A percentile compares a stretch with the other conserved stretches of the same genome.
Evolutionary conservation across 352 stramenopile genomes (phyloP).

Genomic region (Globisporangium solare): DNA sequence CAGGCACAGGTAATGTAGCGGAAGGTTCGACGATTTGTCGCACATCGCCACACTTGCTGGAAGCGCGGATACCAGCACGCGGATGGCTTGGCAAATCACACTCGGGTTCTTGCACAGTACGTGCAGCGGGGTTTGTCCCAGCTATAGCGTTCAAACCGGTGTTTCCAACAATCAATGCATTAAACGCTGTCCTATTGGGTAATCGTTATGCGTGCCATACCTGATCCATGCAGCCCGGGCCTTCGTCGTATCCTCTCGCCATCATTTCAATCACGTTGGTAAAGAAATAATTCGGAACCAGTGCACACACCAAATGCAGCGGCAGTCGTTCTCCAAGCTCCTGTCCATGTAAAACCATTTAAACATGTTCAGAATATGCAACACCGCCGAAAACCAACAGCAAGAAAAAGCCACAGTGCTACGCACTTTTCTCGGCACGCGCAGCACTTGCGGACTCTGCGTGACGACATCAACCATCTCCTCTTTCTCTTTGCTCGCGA

Average conservation of each 20-base stretch:
- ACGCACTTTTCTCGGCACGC: conserved; percentile 23
- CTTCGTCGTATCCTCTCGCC: conserved; percentile 32
- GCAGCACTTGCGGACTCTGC: conserved; percentile 28
- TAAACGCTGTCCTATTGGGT: neutral
- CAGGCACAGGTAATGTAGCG: conserved; percentile 48
- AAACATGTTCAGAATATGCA: neutral
- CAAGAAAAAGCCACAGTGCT: neutral
- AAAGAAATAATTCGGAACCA: conserved; percentile 46
- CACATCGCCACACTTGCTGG: conserved; percentile 27
- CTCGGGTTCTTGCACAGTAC: conserved; percentile 41
- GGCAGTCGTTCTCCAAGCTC: conserved; percentile 36
- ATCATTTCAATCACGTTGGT: conserved; percentile 53
- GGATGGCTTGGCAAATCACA: conserved; percentile 36
- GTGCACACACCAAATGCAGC: conserved; percentile 48
- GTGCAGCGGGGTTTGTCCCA: conserved; percentile 48
- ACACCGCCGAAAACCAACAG: too few relatives aligned
- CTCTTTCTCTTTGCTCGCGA: conserved; percentile 42
- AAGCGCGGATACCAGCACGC: conserved; percentile 27
- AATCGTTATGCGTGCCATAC: conserved; percentile 15
- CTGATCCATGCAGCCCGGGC: conserved; percentile 31
- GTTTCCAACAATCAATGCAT: neutral
- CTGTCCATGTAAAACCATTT: neutral
- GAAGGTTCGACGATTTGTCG: conserved; percentile 37
- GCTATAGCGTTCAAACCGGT: conserved; percentile 7
- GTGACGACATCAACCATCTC: conserved; percentile 35